A percentile compares a stretch with the other conserved stretches of the same genome.
Conservation (phyloP, 805 yeast species). For the Kodamaea fukazawae region DNA sequence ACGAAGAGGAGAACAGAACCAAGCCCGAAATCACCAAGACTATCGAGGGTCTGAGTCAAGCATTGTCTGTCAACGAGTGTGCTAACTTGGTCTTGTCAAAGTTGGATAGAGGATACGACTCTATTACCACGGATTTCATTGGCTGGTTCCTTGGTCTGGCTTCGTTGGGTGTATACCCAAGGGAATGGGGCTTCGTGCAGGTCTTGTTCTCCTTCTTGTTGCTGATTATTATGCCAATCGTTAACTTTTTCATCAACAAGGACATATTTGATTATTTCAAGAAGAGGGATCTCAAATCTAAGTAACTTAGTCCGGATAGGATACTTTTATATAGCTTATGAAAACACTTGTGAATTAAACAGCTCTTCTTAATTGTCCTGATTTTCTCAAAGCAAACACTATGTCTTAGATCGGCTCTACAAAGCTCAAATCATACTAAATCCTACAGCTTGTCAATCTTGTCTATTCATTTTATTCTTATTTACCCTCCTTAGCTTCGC, state of each 20-base stretch:
- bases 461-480: not conserved
- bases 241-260: slow-evolving; percentile 46
- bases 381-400: no score
- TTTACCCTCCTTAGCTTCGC: not conserved
- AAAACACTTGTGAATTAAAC: no score
- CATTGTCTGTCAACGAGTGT: slow-evolving; percentile 67
- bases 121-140: slow-evolving; percentile 75
- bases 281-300: slow-evolving; percentile 12
- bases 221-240: slow-evolving; percentile 52
- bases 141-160: slow-evolving; percentile 78
- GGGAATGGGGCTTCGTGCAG: slow-evolving; percentile 53
- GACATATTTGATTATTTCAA: slow-evolving; percentile 53
- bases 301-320: slow-evolving; percentile 1
- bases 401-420: no score
- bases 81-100: slow-evolving; percentile 56
- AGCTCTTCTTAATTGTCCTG: no score
- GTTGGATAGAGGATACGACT: slow-evolving; percentile 64
- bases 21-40: slow-evolving; percentile 80
- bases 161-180: slow-evolving; percentile 67
- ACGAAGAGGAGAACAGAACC: slow-evolving; percentile 68
- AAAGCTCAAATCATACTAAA: no score
- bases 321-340: no score
- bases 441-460: no score
- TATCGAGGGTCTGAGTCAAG: slow-evolving; percentile 81
- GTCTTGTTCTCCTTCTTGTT: slow-evolving; percentile 34